phyloP scores from a whole-genome alignment of 495 filamentous ascomycete genomes.

The Platismatia glauca region DNA sequence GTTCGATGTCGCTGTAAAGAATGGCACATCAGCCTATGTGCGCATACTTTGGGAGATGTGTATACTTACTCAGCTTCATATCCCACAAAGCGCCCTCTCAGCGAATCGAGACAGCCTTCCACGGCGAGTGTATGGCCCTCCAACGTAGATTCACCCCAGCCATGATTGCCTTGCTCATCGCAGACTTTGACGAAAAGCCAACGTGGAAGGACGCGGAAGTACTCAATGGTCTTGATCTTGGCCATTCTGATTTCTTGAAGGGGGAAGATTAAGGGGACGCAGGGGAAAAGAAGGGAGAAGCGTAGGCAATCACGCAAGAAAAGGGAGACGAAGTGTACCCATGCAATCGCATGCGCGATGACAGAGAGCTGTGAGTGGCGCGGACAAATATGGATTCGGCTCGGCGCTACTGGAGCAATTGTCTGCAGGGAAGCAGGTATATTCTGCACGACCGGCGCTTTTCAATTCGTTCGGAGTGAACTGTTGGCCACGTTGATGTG shows the following conservation, averaged over 20 bases:
- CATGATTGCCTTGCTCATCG: conserved; percentile 51
- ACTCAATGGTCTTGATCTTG: conserved; percentile 61
- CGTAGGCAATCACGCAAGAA: neutral
- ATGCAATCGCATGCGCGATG: conserved; percentile 11
- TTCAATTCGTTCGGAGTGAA: neutral
- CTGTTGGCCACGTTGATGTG: neutral
- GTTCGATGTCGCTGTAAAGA: conserved; percentile 59
- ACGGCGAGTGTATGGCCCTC: conserved; percentile 70
- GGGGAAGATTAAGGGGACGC: neutral
- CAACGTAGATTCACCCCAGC: conserved; percentile 74
- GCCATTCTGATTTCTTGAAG: conserved; percentile 37
- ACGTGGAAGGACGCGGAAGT: conserved; percentile 63
- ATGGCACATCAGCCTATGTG: conserved; percentile 12
- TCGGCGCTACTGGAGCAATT: conserved; percentile 8
- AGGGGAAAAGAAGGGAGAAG: conserved; percentile 1
- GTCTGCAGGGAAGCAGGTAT: conserved; percentile 1
- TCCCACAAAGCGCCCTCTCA: conserved; percentile 53
- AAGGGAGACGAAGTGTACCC: neutral
- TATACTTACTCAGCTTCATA: conserved; percentile 60
- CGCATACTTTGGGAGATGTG: neutral
- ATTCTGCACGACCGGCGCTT: neutral
- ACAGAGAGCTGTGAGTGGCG: conserved; percentile 8
- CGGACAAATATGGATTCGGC: conserved; percentile 11
- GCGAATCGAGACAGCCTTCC: conserved; percentile 64
- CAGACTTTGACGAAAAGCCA: conserved; percentile 77